phyloP scores from a whole-genome alignment of 495 filamentous ascomycete genomes.

The Tetracladium marchalianum region DNA sequence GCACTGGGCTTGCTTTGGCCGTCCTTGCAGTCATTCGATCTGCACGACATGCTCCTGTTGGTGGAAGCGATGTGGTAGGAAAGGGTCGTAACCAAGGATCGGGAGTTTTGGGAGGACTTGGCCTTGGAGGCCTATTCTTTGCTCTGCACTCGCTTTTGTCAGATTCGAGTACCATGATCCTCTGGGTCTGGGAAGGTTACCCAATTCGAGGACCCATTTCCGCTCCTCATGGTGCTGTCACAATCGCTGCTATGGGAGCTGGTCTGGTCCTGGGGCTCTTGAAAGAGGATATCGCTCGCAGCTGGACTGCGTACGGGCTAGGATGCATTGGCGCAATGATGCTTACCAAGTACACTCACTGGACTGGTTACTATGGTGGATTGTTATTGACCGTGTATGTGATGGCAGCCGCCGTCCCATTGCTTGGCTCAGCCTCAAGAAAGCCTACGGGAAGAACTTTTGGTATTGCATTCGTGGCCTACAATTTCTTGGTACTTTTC shows the following conservation, averaged over 20 bases:
- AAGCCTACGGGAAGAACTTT: conserved; percentile 70
- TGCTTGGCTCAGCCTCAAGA: conserved; percentile 65
- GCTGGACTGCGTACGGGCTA: conserved; percentile 73
- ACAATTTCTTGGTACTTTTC: conserved; percentile 85
- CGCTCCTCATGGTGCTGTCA: conserved; percentile 77
- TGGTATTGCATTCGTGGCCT: conserved; percentile 77
- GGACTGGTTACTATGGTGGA: conserved; percentile 86
- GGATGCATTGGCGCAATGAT: conserved; percentile 72
- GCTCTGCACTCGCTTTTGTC: conserved; percentile 89
- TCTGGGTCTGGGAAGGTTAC: conserved; percentile 98
- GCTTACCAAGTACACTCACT: conserved; percentile 69
- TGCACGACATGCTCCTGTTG: conserved; percentile 46
- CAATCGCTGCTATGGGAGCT: conserved; percentile 74
- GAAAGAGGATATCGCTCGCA: conserved; percentile 55
- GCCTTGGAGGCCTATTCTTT: conserved; percentile 79
- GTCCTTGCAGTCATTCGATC: conserved; percentile 64
- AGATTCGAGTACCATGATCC: conserved; percentile 97
- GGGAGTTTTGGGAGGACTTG: conserved; percentile 58
- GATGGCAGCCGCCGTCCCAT: conserved; percentile 66
- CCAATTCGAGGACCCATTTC: conserved; percentile 84
- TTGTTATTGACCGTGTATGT: conserved; percentile 67
- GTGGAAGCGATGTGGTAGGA: conserved; percentile 32
- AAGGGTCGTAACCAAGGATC: conserved; percentile 48
- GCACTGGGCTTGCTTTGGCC: conserved; percentile 65
- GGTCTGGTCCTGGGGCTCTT: conserved; percentile 75